Base-by-base conservation (phyloP, 345 rosid genomes). In the Moringa oleifera region DNA sequence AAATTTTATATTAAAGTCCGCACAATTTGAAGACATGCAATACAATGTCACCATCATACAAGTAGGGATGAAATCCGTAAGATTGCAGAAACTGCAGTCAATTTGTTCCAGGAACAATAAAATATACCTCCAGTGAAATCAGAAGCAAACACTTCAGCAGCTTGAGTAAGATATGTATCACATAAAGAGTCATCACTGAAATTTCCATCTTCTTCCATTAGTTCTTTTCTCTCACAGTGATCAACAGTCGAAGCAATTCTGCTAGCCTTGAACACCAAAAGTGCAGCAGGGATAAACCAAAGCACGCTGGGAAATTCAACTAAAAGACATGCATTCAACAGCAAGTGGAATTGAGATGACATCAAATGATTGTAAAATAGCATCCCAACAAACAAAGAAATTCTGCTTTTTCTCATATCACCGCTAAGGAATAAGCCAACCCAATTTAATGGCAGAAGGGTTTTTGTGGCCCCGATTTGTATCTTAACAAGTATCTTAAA, bases 111-210 rank as follows among this genome's bases (percentile, higher is more conserved):
- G 47, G 12, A 7, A 73, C 18, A 22, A 64, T 59, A 51, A 33
- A 47, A 56, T 55, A 41, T 80, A 87, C 98, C 96, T 78, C 66
- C 56, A 57, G 69, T 59, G 67, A 73, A 77, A 59, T 68, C 64
- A 58, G 85, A 71, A 51, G 79, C 65, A 52, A 89, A 82, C 65
- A 63, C 50, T 18, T 73, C 72, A 46, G 80, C 82, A 71, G 86
- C 95, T 66, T 72, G 82, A 71, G 78, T 66, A 54, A 90, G 84
- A 79, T 83, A 93, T 68, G 52, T 75, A 58, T 79, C 76, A 70
- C 83, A 79, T 51, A 80, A 33, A 52, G 80, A 71, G 37, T 63
- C 74, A 63, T 80, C 84, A 59, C 74, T 70, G 57, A 79, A 59
- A 75, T 63, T 80, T 62, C 78, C 74, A 20, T 80, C 89, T 59